These are phyloP conservation scores for Lanmaoa pseudosensibilis DNA, from an alignment of 768 basidiomycete species.

Conservation along the genomic window DNA sequence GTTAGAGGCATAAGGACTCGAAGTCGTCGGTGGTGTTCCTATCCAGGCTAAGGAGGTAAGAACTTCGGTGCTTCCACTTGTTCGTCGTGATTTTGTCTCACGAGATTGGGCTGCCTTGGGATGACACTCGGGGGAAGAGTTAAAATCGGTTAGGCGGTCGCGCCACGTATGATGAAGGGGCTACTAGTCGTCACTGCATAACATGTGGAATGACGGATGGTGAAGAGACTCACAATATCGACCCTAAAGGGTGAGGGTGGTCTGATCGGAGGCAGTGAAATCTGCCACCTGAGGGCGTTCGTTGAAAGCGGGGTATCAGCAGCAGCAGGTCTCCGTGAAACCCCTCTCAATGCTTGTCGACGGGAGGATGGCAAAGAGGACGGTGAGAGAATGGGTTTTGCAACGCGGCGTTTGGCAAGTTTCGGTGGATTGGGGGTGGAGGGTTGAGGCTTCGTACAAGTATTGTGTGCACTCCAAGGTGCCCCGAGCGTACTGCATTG, in stretches of 20 bases:
- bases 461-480: not conserved
- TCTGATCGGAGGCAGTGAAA: conserved; percentile 22
- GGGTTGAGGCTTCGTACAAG: not conserved
- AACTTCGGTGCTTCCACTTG: conserved; percentile 24
- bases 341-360: not conserved
- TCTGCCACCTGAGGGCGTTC: not conserved
- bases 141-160: conserved; percentile 24
- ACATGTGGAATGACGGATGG: not conserved
- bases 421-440: conserved; percentile 1
- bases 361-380: conserved; percentile 1
- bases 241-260: conserved; percentile 27
- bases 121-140: not conserved
- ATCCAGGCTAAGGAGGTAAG: conserved; percentile 38
- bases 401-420: conserved; percentile 3
- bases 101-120: not conserved
- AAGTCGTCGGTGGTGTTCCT: conserved; percentile 14
- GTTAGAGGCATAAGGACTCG: not conserved
- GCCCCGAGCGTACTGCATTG: not conserved
- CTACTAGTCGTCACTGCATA: conserved; percentile 20
- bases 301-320: not conserved
- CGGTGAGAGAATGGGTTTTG: not conserved
- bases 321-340: conserved; percentile 3
- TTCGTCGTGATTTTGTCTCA: conserved; percentile 4
- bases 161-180: conserved; percentile 33
- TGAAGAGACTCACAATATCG: conserved; percentile 24